Evolutionary conservation across 2,329 filamentous ascomycete species (phyloP), one percentile per base, ranked within the genome.

Genomic region (Chrysoporthe puriensis): DNA sequence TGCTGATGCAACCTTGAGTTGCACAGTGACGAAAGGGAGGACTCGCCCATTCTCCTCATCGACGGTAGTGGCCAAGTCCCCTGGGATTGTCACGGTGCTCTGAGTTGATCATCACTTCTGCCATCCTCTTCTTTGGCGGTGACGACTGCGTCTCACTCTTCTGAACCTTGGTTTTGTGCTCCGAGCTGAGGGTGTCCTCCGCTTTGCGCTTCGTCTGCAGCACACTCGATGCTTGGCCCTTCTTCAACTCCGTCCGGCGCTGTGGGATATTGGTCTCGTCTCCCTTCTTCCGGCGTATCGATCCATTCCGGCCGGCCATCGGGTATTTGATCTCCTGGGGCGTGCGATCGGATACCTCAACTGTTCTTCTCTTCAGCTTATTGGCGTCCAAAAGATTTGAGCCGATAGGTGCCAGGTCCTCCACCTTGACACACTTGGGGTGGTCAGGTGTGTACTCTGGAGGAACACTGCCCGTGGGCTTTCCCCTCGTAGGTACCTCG

Each of bases 361-460:
- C 36, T 44, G 54, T 26, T 26, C 32, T 58, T 58, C 36, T 40
- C 36, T 40, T 9, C 36, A 40, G 36, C 5, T 40, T 40, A 7
- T 9, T 40, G 36, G 36, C 9, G 36, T 9, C 9, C 36, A 40
- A 7, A 40, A 40, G 36, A 40, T 40, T 40, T 43, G 6, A 58
- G 11, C 14, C 36, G 5, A 36, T 46, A 6, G 56, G 26, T 26
- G 4, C 34, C 6, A 50, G 18, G 14, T 18, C 21, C 18, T 67
- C 34, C 6, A 46, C 9, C 14, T 48, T 50, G 7, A 6, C 14
- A 11, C 34, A 42, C 9, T 44, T 40, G 9, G 54, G 13, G 18
- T 67, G 26, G 18, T 50, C 44, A 2, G 43, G 59, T 3, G 34
- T 52, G 4, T 62, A 64, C 57, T 58, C 34, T 36, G 44, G 16